Conservation (phyloP, 2,329 filamentous ascomycete genomes). For the Hymenoscyphus infarciens region DNA sequence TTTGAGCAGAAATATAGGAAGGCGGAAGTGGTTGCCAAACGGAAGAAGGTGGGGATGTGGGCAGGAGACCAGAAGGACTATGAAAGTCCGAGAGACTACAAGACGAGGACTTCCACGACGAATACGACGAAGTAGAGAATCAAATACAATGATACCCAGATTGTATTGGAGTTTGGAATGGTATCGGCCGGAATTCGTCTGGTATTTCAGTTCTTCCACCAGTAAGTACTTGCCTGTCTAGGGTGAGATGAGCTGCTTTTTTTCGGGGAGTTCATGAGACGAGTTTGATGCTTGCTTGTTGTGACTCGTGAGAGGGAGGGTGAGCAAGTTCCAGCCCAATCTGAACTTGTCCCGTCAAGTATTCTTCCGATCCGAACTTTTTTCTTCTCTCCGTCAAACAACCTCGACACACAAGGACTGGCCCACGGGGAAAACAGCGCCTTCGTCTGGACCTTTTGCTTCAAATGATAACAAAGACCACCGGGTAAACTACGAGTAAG, state of each 20-base stretch:
- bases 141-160: slow-evolving; percentile 20
- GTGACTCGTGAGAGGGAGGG: not conserved
- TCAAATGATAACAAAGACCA: not conserved
- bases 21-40: slow-evolving; percentile 65
- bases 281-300: not conserved
- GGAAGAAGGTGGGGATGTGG: slow-evolving; percentile 72
- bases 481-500: not conserved
- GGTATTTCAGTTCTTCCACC: not conserved
- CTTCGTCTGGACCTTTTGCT: not conserved
- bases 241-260: not conserved
- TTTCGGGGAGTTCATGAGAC: not conserved
- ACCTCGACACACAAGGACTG: not conserved
- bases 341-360: not conserved
- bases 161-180: not conserved
- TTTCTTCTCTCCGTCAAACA: not conserved
- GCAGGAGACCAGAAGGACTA: slow-evolving; percentile 56
- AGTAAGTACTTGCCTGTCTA: not conserved
- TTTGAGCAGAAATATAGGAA: slow-evolving; percentile 60
- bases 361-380: not conserved
- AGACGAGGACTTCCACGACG: slow-evolving; percentile 50
- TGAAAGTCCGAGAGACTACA: slow-evolving; percentile 87
- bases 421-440: not conserved
- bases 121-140: slow-evolving; percentile 11
- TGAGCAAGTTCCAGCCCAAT: not conserved
- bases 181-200: not conserved